phyloP scores from a whole-genome alignment of 352 stramenopile genomes.

The Phytophthora ohioensis region DNA sequence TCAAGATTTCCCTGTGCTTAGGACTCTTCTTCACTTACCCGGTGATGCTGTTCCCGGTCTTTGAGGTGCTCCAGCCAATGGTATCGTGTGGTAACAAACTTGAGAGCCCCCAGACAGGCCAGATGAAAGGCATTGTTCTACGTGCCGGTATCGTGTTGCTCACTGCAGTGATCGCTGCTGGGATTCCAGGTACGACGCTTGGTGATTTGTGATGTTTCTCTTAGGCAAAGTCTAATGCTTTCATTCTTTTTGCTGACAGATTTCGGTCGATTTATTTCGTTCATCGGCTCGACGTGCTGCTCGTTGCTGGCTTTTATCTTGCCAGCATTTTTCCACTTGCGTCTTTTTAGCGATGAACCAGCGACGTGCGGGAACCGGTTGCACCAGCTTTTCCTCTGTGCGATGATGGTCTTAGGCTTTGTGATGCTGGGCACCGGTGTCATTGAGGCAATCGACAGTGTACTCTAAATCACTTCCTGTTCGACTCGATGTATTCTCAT shows the following conservation, averaged over 20 bases:
- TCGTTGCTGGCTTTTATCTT: conserved; percentile 91
- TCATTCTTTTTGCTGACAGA: conserved; percentile 43
- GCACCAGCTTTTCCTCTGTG: conserved; percentile 43
- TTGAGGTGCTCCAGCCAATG: conserved; percentile 70
- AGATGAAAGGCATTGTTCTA: conserved; percentile 50
- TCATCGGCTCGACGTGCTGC: conserved; percentile 93
- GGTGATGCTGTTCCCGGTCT: conserved; percentile 94
- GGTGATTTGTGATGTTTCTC: not conserved
- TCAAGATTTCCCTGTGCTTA: conserved; percentile 89
- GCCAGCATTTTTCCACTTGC: conserved; percentile 86
- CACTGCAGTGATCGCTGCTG: conserved; percentile 81
- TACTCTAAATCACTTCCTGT: conserved; percentile 35
- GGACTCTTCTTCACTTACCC: conserved; percentile 94
- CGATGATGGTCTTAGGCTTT: conserved; percentile 49
- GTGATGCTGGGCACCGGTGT: conserved; percentile 48
- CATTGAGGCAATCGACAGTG: conserved; percentile 38
- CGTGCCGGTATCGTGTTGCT: conserved; percentile 75
- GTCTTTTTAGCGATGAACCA: conserved; percentile 61
- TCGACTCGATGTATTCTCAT: not conserved
- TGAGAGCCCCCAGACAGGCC: conserved; percentile 14
- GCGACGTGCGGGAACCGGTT: conserved; percentile 26
- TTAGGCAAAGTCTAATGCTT: conserved; percentile 1
- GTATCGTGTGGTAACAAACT: conserved; percentile 39
- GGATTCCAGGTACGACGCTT: conserved; percentile 59
- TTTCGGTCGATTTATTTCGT: conserved; percentile 92